Evolutionary conservation across 2,329 filamentous ascomycete species (phyloP).

Genomic region (Pseudogymnoascus sp.): DNA sequence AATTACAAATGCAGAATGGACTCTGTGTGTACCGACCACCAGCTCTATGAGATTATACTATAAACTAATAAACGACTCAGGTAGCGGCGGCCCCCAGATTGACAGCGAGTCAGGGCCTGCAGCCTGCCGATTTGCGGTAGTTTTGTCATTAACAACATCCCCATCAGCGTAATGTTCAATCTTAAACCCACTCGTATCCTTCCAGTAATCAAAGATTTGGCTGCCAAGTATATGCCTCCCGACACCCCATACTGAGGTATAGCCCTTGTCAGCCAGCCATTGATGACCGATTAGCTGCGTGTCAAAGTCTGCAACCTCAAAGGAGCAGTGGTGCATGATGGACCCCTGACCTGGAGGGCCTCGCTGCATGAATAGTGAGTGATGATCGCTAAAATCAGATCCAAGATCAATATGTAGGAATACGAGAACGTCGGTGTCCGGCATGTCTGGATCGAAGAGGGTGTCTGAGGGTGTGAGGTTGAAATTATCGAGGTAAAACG

Average conservation of each 20-base stretch:
- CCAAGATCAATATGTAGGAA: slow-evolving; percentile 49
- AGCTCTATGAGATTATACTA: no score
- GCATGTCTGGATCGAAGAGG: neutral
- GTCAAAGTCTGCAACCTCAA: slow-evolving; percentile 64
- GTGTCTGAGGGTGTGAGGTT: slow-evolving; percentile 35
- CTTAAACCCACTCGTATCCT: slow-evolving; percentile 52
- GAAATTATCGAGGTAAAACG: slow-evolving; percentile 36
- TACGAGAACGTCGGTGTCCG: slow-evolving; percentile 32
- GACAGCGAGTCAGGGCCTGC: slow-evolving; percentile 35
- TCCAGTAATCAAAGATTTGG: slow-evolving; percentile 66
- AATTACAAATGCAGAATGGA: no score
- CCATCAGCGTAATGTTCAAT: slow-evolving; percentile 65
- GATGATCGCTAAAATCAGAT: slow-evolving; percentile 41
- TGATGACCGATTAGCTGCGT: slow-evolving; percentile 61
- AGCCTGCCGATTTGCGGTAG: slow-evolving; percentile 36
- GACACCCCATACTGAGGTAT: slow-evolving; percentile 60
- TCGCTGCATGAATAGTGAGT: slow-evolving; percentile 41
- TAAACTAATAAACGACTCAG: no score
- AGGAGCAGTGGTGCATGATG: slow-evolving; percentile 51
- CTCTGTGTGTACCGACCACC: no score
- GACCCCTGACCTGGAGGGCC: slow-evolving; percentile 37
- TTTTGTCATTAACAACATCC: slow-evolving; percentile 53
- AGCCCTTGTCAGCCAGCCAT: slow-evolving; percentile 55
- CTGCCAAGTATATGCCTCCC: slow-evolving; percentile 61
- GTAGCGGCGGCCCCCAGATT: slow-evolving; percentile 37